A percentile compares a stretch with the other conserved stretches of the same genome.
Conservation (phyloP, 257 asterid species). For the Solanum medicagineum region DNA sequence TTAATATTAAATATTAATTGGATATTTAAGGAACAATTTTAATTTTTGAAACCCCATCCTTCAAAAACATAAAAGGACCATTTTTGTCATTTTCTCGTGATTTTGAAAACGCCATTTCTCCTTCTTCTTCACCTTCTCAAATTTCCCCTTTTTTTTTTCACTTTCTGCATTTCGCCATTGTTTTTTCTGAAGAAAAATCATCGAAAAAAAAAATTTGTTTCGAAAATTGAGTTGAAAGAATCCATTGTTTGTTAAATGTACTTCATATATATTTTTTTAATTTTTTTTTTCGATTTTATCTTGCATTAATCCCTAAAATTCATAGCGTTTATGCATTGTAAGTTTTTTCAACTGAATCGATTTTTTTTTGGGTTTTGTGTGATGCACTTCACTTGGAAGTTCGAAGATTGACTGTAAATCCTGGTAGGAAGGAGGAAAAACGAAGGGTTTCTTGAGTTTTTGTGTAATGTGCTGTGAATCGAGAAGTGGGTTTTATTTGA, state of each 20-base stretch:
- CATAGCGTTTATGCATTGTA: not conserved
- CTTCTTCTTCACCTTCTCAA: not conserved
- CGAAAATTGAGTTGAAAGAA: not conserved
- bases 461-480: not conserved
- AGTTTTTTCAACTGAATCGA: not conserved
- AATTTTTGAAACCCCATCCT: not conserved
- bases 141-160: not conserved
- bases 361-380: not conserved
- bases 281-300: not conserved
- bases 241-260: not conserved
- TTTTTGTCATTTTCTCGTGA: not conserved
- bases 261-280: not conserved
- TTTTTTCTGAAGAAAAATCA: not conserved
- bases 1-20: not conserved
- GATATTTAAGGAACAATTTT: not conserved
- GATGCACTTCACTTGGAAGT: not conserved
- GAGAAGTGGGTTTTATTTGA: not conserved
- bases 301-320: not conserved
- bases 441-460: not conserved
- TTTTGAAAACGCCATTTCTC: slow-evolving; percentile 11
- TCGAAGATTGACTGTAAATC: not conserved
- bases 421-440: not conserved
- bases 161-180: not conserved
- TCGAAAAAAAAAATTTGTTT: not conserved
- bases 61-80: not conserved